A percentile compares a stretch with the other conserved stretches of the same genome.
Evolutionary conservation across 345 rosid species (phyloP).

Genomic region (Kernera saxatilis): DNA sequence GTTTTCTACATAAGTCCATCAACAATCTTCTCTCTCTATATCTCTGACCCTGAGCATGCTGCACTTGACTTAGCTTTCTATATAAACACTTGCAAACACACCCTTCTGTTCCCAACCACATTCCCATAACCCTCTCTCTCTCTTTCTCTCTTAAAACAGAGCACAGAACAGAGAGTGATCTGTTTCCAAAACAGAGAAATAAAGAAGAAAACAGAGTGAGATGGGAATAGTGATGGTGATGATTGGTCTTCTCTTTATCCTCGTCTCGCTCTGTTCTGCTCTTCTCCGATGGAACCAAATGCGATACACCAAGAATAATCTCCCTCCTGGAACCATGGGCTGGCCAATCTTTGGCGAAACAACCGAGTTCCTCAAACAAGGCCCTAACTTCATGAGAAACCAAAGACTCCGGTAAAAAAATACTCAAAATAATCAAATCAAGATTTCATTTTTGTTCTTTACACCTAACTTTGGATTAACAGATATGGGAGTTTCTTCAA

Average conservation of each 20-base stretch:
- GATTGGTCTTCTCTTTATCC: conserved; percentile 24
- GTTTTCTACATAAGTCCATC: background rate
- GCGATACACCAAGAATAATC: conserved; percentile 47
- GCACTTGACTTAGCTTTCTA: conserved; percentile 20
- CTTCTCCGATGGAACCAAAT: conserved; percentile 69
- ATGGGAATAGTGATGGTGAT: conserved; percentile 43
- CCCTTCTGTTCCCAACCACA: conserved; percentile 13
- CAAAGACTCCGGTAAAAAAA: conserved; percentile 52
- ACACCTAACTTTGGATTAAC: background rate
- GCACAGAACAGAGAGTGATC: background rate
- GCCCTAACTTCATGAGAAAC: conserved; percentile 74
- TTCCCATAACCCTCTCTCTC: background rate
- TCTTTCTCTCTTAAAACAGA: background rate
- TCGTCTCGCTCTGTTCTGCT: conserved; percentile 47
- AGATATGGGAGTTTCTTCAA: conserved; percentile 79
- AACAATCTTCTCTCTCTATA: background rate
- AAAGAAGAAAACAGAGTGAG: conserved; percentile 3
- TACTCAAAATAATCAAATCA: background rate
- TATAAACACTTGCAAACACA: conserved; percentile 21
- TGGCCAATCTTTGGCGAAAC: conserved; percentile 91
- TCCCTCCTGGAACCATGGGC: conserved; percentile 95
- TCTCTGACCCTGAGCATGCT: background rate
- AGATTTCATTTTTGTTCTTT: background rate
- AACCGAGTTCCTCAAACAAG: conserved; percentile 65
- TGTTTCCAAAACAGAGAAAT: too few species aligned